phyloP scores from a whole-genome alignment of 208 protist species.

The Wallacemonas sp. region DNA sequence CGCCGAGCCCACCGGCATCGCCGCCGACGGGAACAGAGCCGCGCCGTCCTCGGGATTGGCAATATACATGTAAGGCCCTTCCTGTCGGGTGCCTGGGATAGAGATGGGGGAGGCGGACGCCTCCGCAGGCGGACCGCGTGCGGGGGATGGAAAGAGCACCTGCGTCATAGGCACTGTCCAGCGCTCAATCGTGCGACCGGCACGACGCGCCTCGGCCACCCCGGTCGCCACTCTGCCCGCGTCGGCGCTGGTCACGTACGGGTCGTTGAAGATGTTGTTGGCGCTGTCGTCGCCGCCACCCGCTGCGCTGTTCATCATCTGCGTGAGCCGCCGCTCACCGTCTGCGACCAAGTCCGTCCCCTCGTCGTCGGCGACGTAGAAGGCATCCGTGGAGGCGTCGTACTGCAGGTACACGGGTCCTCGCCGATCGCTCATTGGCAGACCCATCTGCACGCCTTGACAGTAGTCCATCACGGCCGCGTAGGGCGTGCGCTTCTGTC shows the following conservation, averaged over 20 bases:
- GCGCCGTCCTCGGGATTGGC: not conserved
- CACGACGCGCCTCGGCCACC: not conserved
- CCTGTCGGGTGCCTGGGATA: not conserved
- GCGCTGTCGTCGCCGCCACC: not conserved
- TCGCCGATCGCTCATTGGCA: conserved; percentile 40
- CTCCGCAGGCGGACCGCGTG: not conserved
- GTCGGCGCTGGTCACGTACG: too few relatives aligned
- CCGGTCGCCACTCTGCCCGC: too few relatives aligned
- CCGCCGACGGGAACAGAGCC: not conserved
- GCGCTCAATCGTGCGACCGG: conserved; percentile 1
- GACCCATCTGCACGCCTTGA: conserved; percentile 61
- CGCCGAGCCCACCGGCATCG: not conserved
- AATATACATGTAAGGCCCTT: conserved; percentile 12
- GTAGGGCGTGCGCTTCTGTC: conserved; percentile 31
- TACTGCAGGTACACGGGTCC: conserved; percentile 47
- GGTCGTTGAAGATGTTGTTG: conserved; percentile 14
- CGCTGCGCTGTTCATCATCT: not conserved
- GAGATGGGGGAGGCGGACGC: too few relatives aligned
- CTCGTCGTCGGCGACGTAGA: conserved; percentile 37
- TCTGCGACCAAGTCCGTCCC: conserved; percentile 20
- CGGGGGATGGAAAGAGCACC: conserved; percentile 46
- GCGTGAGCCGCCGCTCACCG: not conserved
- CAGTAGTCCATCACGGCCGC: conserved; percentile 71
- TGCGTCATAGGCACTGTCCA: conserved; percentile 41
- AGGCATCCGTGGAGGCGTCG: conserved; percentile 23